phyloP scores from a whole-genome alignment of 1,139 yeast species.

The Kodamaea fungicola region DNA sequence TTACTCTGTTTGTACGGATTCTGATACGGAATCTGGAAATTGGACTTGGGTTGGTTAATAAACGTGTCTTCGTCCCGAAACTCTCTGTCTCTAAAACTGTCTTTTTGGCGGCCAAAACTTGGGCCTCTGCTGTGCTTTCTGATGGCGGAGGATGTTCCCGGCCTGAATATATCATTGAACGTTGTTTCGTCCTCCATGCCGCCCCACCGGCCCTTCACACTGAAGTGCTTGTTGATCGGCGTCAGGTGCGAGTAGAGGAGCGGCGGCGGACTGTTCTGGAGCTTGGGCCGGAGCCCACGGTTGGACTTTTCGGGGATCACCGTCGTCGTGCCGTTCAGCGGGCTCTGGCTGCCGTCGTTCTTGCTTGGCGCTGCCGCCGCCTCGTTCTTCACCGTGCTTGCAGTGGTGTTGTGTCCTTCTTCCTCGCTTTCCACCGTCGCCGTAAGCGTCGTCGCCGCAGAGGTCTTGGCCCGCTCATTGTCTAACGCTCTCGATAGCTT shows the following conservation, averaged over 20 bases:
- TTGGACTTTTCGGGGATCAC: slow-evolving; percentile 7
- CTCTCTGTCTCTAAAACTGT: slow-evolving; percentile 3
- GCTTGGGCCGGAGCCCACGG: slow-evolving; percentile 8
- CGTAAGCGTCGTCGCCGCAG: slow-evolving; percentile 2
- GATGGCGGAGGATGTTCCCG: slow-evolving; percentile 7
- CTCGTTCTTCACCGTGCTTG: slow-evolving; percentile 2
- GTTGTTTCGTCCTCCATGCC: slow-evolving; percentile 13
- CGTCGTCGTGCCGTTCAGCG: slow-evolving; percentile 8
- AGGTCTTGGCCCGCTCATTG: slow-evolving; percentile 3
- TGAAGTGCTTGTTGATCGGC: slow-evolving; percentile 17
- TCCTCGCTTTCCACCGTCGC: not conserved
- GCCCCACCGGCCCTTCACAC: slow-evolving; percentile 9
- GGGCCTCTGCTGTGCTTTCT: slow-evolving; percentile 3
- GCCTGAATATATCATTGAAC: slow-evolving; percentile 12
- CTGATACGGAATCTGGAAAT: slow-evolving; percentile 5
- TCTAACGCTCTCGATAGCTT: slow-evolving; percentile 6
- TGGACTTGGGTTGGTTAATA: slow-evolving; percentile 7
- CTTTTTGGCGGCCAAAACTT: slow-evolving; percentile 1
- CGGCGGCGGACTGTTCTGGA: slow-evolving; percentile 8
- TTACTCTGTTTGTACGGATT: slow-evolving; percentile 6
- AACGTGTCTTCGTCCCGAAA: slow-evolving; percentile 10
- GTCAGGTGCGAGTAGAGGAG: slow-evolving; percentile 31
- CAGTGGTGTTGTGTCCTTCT: slow-evolving; percentile 1
- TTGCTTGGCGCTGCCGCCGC: not conserved
- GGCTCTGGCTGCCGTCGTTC: slow-evolving; percentile 4